Base-by-base conservation (phyloP, 2,329 filamentous ascomycete species). In the Penicillium glabrum region DNA sequence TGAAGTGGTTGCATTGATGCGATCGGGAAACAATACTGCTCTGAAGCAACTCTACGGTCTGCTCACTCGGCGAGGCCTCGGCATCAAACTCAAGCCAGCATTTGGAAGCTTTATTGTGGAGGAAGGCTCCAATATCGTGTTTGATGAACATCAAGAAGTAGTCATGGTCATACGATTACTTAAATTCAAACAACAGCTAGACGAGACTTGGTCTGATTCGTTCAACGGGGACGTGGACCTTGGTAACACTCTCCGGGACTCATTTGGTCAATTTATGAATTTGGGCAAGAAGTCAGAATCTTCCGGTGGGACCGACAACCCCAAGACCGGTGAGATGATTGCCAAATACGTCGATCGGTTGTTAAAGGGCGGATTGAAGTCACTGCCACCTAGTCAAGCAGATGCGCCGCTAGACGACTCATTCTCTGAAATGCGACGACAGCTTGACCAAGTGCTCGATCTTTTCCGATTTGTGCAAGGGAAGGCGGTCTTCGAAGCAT, bases 291-390 rank as follows among this genome's bases (percentile, higher is more conserved):
- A 88, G 69, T 86, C 85, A 1, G 82, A 85, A 8, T 80, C 86
- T 5, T 87, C 86, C 5, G 93, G 89, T 84, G 86, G 86, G 51
- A 91, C 90, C 0, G 89, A 92, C 54, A 96, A 93, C 54, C 91
- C 92, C 19, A 98, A 96, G 80, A 91, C 96, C 14, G 95, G 93
- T 49, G 95, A 99, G 78, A 96, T 98, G 93, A 96, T 97, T 65
- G 96, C 95, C 29, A 98, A 97, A 75, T 93, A 98, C 67, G 89
- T 99, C 60, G 95, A 99, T 74, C 83, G 89, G 77, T 81, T 99
- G 21, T 83, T 99, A 31, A 87, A 92, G 54, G 91, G 91, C 49
- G 96, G 95, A 1, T 82, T 93, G 46, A 98, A 96, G 57, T 29
- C 29, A 21, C 46, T 67, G 85, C 87, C 35, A 62, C 53, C 62